Conservation (phyloP, 441 rosid species). For the Arabidopsis hybrid region DNA sequence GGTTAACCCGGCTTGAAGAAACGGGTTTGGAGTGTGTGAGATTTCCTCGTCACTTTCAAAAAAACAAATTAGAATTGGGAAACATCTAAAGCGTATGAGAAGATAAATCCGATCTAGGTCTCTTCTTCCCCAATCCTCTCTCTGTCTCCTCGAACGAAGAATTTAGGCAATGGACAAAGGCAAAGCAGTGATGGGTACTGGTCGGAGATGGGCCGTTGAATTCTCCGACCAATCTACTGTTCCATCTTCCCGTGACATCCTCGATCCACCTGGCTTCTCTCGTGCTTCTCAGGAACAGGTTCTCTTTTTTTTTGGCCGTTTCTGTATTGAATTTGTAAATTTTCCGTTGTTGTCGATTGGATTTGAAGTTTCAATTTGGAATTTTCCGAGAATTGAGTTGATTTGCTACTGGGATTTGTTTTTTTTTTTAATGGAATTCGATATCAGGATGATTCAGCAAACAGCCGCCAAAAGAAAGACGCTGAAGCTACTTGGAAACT, state of each 20-base stretch:
- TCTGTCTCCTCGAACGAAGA: not conserved
- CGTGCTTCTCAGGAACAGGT: constrained; percentile 92
- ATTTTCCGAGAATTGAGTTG: constrained; percentile 8
- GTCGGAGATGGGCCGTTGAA: constrained; percentile 97
- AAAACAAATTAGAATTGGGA: not conserved
- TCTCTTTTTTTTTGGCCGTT: too few species aligned
- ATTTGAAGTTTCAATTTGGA: not conserved
- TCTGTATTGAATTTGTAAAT: not conserved
- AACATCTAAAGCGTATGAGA: constrained; percentile 24
- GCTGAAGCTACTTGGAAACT: constrained; percentile 97
- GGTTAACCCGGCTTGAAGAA: constrained; percentile 19
- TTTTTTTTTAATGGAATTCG: not conserved
- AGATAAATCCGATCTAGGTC: constrained; percentile 42
- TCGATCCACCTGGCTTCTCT: constrained; percentile 91
- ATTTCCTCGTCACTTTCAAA: not conserved
- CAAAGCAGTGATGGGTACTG: constrained; percentile 90
- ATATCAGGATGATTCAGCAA: constrained; percentile 80
- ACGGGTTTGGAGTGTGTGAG: constrained; percentile 21
- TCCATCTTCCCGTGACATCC: constrained; percentile 84
- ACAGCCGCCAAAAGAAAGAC: constrained; percentile 89
- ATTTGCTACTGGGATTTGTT: not conserved
- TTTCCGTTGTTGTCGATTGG: not conserved
- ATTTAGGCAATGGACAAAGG: constrained; percentile 77
- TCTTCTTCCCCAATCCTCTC: constrained; percentile 10
- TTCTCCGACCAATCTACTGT: constrained; percentile 83